A percentile compares a stretch with the other conserved stretches of the same genome.
Conservation (phyloP, 2,329 filamentous ascomycete genomes). For the Zasmidium cellare region DNA sequence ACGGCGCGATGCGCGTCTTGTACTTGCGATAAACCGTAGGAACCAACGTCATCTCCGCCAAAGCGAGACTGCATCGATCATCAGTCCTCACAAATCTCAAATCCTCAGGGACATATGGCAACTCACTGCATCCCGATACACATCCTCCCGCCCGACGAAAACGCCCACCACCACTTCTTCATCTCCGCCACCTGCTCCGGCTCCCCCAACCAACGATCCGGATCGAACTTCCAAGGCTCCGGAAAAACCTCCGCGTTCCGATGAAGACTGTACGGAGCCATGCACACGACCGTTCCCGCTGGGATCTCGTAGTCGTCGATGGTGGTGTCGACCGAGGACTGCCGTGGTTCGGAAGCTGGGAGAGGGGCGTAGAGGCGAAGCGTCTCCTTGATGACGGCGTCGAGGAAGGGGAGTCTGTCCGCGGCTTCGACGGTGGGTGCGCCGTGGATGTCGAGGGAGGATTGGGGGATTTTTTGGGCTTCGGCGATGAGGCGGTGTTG, state of each 20-base stretch:
- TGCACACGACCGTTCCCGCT: slow-evolving; percentile 40
- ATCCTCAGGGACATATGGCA: neutral
- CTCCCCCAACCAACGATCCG: slow-evolving; percentile 40
- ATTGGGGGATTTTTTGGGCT: slow-evolving; percentile 30
- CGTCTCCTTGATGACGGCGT: slow-evolving; percentile 73
- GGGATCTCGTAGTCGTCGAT: slow-evolving; percentile 38
- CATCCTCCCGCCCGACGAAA: slow-evolving; percentile 49
- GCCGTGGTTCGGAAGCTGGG: slow-evolving; percentile 53
- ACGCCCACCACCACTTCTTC: slow-evolving; percentile 49
- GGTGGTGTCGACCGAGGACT: slow-evolving; percentile 34
- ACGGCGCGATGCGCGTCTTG: slow-evolving; percentile 1
- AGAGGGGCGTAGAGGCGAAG: slow-evolving; percentile 61
- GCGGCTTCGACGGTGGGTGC: slow-evolving; percentile 43
- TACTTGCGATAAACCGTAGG: slow-evolving; percentile 14
- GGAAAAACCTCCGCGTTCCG: slow-evolving; percentile 44
- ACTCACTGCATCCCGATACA: slow-evolving; percentile 43
- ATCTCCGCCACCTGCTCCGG: slow-evolving; percentile 26
- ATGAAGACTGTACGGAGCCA: slow-evolving; percentile 45
- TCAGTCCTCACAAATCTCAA: slow-evolving; percentile 58
- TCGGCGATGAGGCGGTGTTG: slow-evolving; percentile 50
- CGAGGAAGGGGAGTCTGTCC: slow-evolving; percentile 57
- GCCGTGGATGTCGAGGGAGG: slow-evolving; percentile 27
- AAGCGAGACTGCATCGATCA: slow-evolving; percentile 62
- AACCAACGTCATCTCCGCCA: slow-evolving; percentile 37
- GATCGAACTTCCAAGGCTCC: slow-evolving; percentile 37